Evolutionary conservation across 116 monocot species (phyloP).

Genomic region (Dioscorea cayenensis): DNA sequence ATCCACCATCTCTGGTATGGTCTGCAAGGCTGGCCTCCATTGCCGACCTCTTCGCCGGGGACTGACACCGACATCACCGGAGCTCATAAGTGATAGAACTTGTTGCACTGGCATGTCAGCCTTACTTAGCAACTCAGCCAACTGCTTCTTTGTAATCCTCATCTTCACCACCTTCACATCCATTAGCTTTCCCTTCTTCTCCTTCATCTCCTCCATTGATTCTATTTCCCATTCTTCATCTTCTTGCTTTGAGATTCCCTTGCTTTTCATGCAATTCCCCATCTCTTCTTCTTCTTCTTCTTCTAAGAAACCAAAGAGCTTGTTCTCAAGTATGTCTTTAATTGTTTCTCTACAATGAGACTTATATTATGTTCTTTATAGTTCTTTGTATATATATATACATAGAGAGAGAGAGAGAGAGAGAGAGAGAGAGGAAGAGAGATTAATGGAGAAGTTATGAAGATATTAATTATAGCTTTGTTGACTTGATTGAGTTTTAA

Average conservation of each 20-base stretch:
- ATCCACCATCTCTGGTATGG: constrained; percentile 30
- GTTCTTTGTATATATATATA: too few species aligned
- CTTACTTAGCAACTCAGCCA: constrained; percentile 26
- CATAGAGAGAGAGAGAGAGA: too few species aligned
- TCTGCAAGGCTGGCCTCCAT: constrained; percentile 29
- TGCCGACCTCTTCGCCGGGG: neutral
- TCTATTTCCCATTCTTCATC: constrained; percentile 1
- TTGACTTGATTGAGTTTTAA: too few species aligned
- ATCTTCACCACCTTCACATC: constrained; percentile 39
- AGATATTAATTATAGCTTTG: too few species aligned
- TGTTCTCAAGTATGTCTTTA: too few species aligned
- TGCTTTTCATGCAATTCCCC: constrained; percentile 21
- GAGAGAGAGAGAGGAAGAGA: too few species aligned
- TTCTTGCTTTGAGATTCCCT: constrained; percentile 8
- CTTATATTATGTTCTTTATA: too few species aligned
- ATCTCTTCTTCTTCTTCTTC: neutral
- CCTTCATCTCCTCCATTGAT: neutral
- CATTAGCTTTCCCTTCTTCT: neutral
- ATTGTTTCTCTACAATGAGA: too few species aligned
- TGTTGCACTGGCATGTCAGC: constrained; percentile 8
- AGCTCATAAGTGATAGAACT: constrained; percentile 9
- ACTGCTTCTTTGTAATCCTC: constrained; percentile 37
- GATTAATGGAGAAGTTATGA: too few species aligned
- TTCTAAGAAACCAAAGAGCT: too few species aligned
- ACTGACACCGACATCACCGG: neutral